Conservation (phyloP, 176 grass and related monocot genomes). For the Raddia distichophylla region DNA sequence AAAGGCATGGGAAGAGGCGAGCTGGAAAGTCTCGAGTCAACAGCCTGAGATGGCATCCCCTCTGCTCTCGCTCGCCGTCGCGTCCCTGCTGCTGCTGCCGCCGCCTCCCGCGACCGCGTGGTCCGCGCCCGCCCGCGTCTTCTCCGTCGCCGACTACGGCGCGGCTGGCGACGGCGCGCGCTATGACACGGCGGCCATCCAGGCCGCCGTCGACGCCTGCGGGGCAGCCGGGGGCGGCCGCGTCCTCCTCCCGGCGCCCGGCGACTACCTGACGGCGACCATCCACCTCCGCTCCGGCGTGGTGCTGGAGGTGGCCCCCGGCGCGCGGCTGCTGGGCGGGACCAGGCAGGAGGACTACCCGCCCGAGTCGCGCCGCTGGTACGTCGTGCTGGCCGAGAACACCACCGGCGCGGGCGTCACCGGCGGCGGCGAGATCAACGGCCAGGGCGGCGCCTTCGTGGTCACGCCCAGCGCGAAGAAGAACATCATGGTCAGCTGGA, state of each 20-base stretch:
- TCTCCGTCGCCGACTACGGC: constrained; percentile 80
- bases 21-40: background rate
- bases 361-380: constrained; percentile 65
- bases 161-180: constrained; percentile 60
- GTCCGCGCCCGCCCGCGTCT: constrained; percentile 17
- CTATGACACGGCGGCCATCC: constrained; percentile 82
- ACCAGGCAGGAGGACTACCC: constrained; percentile 80
- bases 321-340: constrained; percentile 76
- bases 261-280: constrained; percentile 86
- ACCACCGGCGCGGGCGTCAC: constrained; percentile 66
- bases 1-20: background rate
- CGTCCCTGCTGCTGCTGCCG: background rate
- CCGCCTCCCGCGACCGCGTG: background rate
- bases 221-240: constrained; percentile 62
- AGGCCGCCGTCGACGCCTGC: constrained; percentile 69
- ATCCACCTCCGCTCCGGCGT: constrained; percentile 73
- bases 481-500: constrained; percentile 99
- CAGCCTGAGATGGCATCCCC: constrained; percentile 39
- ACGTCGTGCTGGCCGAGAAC: constrained; percentile 88
- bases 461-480: constrained; percentile 60
- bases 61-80: background rate
- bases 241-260: constrained; percentile 64
- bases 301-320: constrained; percentile 64
- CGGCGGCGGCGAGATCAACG: constrained; percentile 91
- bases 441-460: constrained; percentile 82